Base-by-base conservation (phyloP, 2,329 filamentous ascomycete species). In the Venturiaceae sp. region DNA sequence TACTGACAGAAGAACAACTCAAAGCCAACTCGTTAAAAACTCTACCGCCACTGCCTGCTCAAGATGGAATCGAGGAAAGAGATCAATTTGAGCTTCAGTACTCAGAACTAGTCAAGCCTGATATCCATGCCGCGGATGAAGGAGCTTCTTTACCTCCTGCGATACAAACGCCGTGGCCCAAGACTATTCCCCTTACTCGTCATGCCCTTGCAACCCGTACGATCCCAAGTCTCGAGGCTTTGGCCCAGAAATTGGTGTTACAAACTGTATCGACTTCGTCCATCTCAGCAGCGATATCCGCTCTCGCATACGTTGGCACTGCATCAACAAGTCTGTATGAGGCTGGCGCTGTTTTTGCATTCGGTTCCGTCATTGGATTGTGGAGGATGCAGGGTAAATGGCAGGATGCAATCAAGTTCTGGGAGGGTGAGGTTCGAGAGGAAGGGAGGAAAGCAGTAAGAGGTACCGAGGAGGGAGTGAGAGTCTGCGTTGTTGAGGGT, bases 211-310 rank as follows among this genome's bases (percentile, higher is more conserved):
- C 75, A 28, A 66, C 68, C 13, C 68, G 69, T 3, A 67, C 71
- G 1, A 68, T 79, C 0, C 75, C 77, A 0, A 66, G 69, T 0
- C 66, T 80, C 2, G 76, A 79, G 60, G 69, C 72, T 0, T 70
- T 74, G 37, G 76, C 74, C 5, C 77, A 78, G 64, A 66, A 66
- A 2, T 67, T 75, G 1, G 84, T 96, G 4, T 69, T 95, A 4
- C 85, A 91, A 66, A 88, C 88, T 0, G 74, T 90, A 0, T 86
- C 84, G 56, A 90, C 89, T 0, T 87, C 88, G 0, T 83, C 83
- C 4, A 73, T 70, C 60, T 75, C 66, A 55, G 76, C 78, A 11
- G 80, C 80, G 0, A 73, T 85, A 2, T 80, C 79, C 0, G 77
- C 72, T 0, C 75, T 84, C 58, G 74, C 83, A 3, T 83, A 81